Evolutionary conservation across 2,329 filamentous ascomycete species (phyloP), one percentile per base, ranked within the genome.

Genomic region (Falciphora oryzae): DNA sequence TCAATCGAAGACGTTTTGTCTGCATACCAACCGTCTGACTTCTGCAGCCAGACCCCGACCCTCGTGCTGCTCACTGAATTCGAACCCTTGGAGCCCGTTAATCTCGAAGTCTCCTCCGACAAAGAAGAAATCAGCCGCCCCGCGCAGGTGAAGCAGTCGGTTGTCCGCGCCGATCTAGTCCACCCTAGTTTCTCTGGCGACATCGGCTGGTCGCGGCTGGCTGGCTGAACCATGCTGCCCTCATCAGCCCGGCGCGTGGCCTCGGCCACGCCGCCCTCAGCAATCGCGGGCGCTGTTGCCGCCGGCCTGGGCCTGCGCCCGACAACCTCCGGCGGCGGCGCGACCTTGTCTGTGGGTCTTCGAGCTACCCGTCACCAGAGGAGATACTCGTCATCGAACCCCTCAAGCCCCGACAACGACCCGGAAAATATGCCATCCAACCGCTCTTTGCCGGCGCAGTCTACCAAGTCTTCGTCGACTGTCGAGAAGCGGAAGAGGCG

Each of bases 381-480:
- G 70, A 79, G 84, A 68, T 85, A 79, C 70, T 87, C 85, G 14
- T 87, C 85, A 35, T 87, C 85, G 44, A 87, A 87, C 73, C 83
- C 85, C n/a, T 86, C 84, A 53, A 82, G 81, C 69, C 81, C 84
- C n/a, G 83, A 84, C 67, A 84, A 83, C 70, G 84, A 81, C 13
- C 76, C 83, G 32, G 83, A 79, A 69, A 80, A 80, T 28, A 75
- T 82, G n/a, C 73, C 83, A 10, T 76, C 81, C 61, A 78, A 77
- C 57, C 78, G 82, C 71, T 78, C 79, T 11, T 81, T 85, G 7
- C 78, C 83, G 11, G 73, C 83, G 27, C 79, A 82, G 50, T 78
- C 81, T 5, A 71, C 79, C 31, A 73, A 79, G 64, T 75, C 80
- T 25, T 72, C 75, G 63, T 73, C 76, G 5, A 67, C 75, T 65